Percentiles rank a stretch among this genome's conserved stretches.
Evolutionary conservation across 208 protist species (phyloP).

Genomic region (Crithidia thermophila): DNA sequence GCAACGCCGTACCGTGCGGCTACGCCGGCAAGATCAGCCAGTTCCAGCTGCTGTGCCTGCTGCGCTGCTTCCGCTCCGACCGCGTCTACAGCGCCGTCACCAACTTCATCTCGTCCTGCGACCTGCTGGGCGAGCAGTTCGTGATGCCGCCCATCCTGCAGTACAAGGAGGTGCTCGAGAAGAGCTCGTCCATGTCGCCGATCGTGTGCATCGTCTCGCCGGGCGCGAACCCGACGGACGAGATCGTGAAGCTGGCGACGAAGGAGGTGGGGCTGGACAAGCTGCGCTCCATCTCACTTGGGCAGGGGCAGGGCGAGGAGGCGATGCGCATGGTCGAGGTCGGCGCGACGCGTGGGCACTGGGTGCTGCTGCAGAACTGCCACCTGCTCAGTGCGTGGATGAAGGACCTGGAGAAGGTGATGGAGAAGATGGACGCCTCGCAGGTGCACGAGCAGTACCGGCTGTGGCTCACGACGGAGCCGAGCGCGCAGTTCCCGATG

Average conservation of each 20-base stretch:
- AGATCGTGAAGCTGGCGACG: slow-evolving; percentile 97
- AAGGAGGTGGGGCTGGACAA: slow-evolving; percentile 95
- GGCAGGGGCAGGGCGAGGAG: slow-evolving; percentile 97
- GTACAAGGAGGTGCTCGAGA: slow-evolving; percentile 96
- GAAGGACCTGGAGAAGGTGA: slow-evolving; percentile 97
- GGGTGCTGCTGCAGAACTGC: slow-evolving; percentile 99
- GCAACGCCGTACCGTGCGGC: slow-evolving; percentile 70
- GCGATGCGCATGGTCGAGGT: slow-evolving; percentile 96
- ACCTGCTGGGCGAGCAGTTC: slow-evolving; percentile 94
- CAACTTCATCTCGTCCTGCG: slow-evolving; percentile 94
- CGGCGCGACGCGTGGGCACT: slow-evolving; percentile 96
- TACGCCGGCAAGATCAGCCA: slow-evolving; percentile 72
- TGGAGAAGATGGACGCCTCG: slow-evolving; percentile 96
- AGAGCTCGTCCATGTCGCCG: slow-evolving; percentile 93
- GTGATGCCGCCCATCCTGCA: slow-evolving; percentile 97
- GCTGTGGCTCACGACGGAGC: slow-evolving; percentile 99
- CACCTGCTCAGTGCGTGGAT: slow-evolving; percentile 98
- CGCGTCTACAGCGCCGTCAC: slow-evolving; percentile 95
- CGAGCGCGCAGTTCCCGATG: slow-evolving; percentile 97
- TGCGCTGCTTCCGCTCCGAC: slow-evolving; percentile 98
- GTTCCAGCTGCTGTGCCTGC: slow-evolving; percentile 96
- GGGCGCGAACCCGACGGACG: slow-evolving; percentile 97
- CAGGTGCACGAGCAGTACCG: slow-evolving; percentile 97
- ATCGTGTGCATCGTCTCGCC: slow-evolving; percentile 99
- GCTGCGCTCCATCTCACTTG: slow-evolving; percentile 97